Evolutionary conservation across 345 rosid genomes (phyloP).

Genomic region (Hibiscus syriacus): DNA sequence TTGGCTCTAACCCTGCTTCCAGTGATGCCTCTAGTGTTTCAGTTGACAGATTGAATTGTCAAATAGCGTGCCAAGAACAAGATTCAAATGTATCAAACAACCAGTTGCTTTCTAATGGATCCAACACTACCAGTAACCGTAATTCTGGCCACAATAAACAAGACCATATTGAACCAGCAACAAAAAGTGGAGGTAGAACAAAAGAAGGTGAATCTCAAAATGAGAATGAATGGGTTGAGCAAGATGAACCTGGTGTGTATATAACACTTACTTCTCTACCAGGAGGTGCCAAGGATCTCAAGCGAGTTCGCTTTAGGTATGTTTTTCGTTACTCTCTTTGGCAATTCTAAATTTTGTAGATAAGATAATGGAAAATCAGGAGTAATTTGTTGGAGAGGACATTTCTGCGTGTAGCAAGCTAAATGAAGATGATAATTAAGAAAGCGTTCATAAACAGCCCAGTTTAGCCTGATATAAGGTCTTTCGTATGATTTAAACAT

Average conservation of each 20-base stretch:
- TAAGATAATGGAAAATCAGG: not conserved
- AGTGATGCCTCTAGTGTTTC: slow-evolving; percentile 36
- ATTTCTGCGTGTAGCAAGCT: not conserved
- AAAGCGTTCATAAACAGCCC: not conserved
- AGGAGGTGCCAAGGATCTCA: slow-evolving; percentile 86
- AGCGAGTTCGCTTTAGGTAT: slow-evolving; percentile 98
- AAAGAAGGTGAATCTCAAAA: slow-evolving; percentile 56
- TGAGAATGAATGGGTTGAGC: slow-evolving; percentile 92
- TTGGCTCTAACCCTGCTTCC: slow-evolving; percentile 51
- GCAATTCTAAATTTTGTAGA: not conserved
- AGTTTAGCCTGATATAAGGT: not conserved
- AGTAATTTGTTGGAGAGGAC: not conserved
- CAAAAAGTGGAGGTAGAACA: slow-evolving; percentile 51
- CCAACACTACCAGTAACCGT: slow-evolving; percentile 36
- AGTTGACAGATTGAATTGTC: slow-evolving; percentile 38
- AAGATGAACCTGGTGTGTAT: slow-evolving; percentile 96
- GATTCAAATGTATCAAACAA: slow-evolving; percentile 38
- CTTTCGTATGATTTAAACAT: not conserved
- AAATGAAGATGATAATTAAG: not conserved
- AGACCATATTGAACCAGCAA: slow-evolving; percentile 50
- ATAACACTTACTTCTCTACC: slow-evolving; percentile 82
- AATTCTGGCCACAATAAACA: slow-evolving; percentile 39
- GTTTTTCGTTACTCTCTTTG: not conserved
- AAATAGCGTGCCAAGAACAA: slow-evolving; percentile 27
- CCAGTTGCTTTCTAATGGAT: slow-evolving; percentile 49